phyloP scores from a whole-genome alignment of 2,329 filamentous ascomycete species.

The Trichoderma sp. region DNA sequence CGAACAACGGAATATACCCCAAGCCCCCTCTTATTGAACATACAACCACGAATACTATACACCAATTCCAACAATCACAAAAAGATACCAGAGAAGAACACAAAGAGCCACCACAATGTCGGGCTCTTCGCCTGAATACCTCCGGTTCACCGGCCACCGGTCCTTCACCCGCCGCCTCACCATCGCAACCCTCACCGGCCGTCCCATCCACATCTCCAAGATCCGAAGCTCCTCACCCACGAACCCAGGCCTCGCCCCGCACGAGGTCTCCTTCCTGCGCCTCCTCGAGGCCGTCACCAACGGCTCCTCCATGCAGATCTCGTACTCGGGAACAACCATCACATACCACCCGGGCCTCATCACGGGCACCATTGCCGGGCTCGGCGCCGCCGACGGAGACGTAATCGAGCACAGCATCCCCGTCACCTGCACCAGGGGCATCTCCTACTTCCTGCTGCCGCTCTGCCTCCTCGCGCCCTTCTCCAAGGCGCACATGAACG shows the following conservation, averaged over 20 bases:
- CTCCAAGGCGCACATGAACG: constrained; percentile 85
- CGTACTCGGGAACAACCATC: constrained; percentile 90
- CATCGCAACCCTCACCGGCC: constrained; percentile 87
- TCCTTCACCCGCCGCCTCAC: constrained; percentile 82
- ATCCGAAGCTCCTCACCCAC: constrained; percentile 87
- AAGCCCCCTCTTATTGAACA: background rate
- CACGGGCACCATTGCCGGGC: constrained; percentile 76
- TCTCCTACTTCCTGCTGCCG: constrained; percentile 90
- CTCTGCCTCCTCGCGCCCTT: constrained; percentile 91
- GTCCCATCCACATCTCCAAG: constrained; percentile 86
- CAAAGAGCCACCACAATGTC: constrained; percentile 33
- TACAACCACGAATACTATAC: background rate
- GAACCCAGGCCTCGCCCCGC: constrained; percentile 82
- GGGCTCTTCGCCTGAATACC: constrained; percentile 51
- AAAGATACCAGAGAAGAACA: background rate
- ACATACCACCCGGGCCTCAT: constrained; percentile 92
- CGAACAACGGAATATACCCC: background rate
- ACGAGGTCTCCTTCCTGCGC: constrained; percentile 94
- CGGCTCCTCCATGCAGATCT: constrained; percentile 92
- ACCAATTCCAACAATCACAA: background rate
- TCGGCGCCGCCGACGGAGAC: constrained; percentile 69
- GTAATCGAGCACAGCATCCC: constrained; percentile 81
- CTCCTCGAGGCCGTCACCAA: constrained; percentile 95
- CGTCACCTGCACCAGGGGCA: constrained; percentile 72
- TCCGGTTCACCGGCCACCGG: constrained; percentile 83